A percentile compares a stretch with the other conserved stretches of the same genome.
Evolutionary conservation across 495 filamentous ascomycete genomes (phyloP).

Genomic region (Parachaetomium inaequale): DNA sequence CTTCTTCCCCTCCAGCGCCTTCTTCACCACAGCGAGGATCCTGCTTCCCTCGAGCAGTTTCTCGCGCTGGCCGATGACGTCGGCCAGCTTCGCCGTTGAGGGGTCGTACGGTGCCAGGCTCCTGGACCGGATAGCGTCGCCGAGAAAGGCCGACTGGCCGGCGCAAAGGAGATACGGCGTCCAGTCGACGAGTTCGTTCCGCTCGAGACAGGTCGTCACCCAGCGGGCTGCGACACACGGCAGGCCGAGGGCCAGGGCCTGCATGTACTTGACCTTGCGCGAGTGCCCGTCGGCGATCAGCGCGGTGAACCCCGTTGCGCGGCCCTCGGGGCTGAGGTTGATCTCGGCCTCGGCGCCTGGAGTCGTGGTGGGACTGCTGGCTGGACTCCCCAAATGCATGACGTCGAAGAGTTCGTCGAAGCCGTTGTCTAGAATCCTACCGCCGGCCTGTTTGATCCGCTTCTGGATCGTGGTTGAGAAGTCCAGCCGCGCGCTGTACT

Average conservation of each 20-base stretch:
- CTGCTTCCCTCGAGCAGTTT: slow-evolving; percentile 62
- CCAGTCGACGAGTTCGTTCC: slow-evolving; percentile 65
- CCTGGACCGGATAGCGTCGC: slow-evolving; percentile 73
- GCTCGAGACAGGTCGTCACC: slow-evolving; percentile 68
- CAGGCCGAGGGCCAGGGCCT: slow-evolving; percentile 84
- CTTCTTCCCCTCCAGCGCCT: slow-evolving; percentile 56
- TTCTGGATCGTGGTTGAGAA: slow-evolving; percentile 35
- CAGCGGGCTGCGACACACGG: slow-evolving; percentile 79
- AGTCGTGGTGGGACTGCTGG: slow-evolving; percentile 18
- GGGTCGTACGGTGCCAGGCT: slow-evolving; percentile 59
- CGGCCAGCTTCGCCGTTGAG: slow-evolving; percentile 49
- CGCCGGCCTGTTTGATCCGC: slow-evolving; percentile 60
- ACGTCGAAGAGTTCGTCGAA: slow-evolving; percentile 81
- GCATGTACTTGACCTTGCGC: slow-evolving; percentile 89
- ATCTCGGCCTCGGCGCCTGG: slow-evolving; percentile 29
- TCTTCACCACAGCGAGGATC: slow-evolving; percentile 73
- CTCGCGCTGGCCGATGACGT: slow-evolving; percentile 54
- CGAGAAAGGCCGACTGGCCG: slow-evolving; percentile 72
- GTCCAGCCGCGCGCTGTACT: slow-evolving; percentile 48
- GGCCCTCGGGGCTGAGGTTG: slow-evolving; percentile 41
- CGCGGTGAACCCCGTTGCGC: slow-evolving; percentile 68
- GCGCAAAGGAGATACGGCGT: slow-evolving; percentile 79
- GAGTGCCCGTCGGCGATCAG: slow-evolving; percentile 85
- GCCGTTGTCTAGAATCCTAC: slow-evolving; percentile 64
- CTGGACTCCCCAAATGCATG: slow-evolving; percentile 32